Conservation (phyloP, 2,329 filamentous ascomycete species). For the Metarhizium album region DNA sequence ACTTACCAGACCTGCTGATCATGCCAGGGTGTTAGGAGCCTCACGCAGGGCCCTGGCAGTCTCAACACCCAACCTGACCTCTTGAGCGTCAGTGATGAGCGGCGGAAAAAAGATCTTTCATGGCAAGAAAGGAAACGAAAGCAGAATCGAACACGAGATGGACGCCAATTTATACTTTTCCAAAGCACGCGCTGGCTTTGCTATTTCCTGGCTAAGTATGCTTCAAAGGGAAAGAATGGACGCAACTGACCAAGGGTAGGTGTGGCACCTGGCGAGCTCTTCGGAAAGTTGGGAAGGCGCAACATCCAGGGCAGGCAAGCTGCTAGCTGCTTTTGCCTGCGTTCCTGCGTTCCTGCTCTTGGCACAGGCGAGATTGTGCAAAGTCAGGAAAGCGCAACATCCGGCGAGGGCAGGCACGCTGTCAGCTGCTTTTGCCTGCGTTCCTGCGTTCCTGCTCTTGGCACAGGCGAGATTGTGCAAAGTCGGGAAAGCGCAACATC, state of each 20-base stretch:
- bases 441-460: too few relatives aligned
- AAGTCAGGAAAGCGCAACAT: too few relatives aligned
- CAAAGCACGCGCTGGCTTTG: slow-evolving; percentile 1
- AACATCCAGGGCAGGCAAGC: neutral
- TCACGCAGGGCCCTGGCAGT: slow-evolving; percentile 2
- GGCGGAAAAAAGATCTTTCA: too few relatives aligned
- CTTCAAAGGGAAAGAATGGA: slow-evolving; percentile 6
- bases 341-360: too few relatives aligned
- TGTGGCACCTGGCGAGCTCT: neutral
- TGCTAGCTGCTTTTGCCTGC: neutral
- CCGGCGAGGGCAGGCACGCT: too few relatives aligned
- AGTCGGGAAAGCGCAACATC: too few relatives aligned
- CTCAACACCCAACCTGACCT: slow-evolving; percentile 1
- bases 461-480: too few relatives aligned
- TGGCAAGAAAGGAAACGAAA: neutral
- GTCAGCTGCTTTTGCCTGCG: too few relatives aligned
- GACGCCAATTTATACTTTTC: neutral
- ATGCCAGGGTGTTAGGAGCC: slow-evolving; percentile 1
- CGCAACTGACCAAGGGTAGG: slow-evolving; percentile 2
- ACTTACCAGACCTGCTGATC: neutral
- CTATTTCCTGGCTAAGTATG: neutral
- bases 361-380: too few relatives aligned
- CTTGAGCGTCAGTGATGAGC: neutral
- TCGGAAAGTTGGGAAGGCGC: neutral
- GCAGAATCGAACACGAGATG: slow-evolving; percentile 1